Evolutionary conservation across 2,329 filamentous ascomycete species (phyloP), one percentile per base, ranked within the genome.

Genomic region (Calycina marina): DNA sequence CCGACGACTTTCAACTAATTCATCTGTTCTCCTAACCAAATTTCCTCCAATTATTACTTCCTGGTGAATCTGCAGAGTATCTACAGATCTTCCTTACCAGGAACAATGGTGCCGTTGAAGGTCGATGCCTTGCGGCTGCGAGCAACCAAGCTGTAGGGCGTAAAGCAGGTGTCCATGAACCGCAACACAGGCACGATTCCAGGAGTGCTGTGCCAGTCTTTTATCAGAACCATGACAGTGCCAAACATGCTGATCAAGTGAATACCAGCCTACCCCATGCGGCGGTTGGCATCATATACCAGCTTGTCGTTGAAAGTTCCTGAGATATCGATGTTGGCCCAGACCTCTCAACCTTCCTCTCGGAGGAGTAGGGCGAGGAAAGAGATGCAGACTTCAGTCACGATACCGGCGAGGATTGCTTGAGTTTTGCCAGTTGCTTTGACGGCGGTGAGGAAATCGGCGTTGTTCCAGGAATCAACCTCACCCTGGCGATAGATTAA

Each of bases 401-500:
- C 66, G 45, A 84, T 81, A 5, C 79, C 77, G 3, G 62, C 77
- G 11, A 86, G 54, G 47, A 85, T 78, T 45, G 85, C 59, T 51
- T 85, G 80, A 17, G 63, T 72, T 51, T 72, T 74, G 36, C 68
- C 68, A 4, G 75, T 68, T 2, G 74, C 75, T 40, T 63, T 56
- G 39, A 85, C 63, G 2, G 79, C 77, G 2, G 60, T 60, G 20
- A 66, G 65, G 59, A 85, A 83, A 0, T 78, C 68, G 3, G 63
- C 43, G 44, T 81, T 83, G 49, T 85, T 80, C 79, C 77, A 83
- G 3, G 79, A 78, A 48, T 83, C 69, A 46, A 85, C 77, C 49
- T 85, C 74, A 24, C 79, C 78, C 39, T 76, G 64, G 20, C 79
- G 71, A 44, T 65, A 61, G 48, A 85, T 68, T 8, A 82, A 57